Base-by-base conservation (phyloP, 1,139 yeast species). In the Sugiyamaella xylanicola region DNA sequence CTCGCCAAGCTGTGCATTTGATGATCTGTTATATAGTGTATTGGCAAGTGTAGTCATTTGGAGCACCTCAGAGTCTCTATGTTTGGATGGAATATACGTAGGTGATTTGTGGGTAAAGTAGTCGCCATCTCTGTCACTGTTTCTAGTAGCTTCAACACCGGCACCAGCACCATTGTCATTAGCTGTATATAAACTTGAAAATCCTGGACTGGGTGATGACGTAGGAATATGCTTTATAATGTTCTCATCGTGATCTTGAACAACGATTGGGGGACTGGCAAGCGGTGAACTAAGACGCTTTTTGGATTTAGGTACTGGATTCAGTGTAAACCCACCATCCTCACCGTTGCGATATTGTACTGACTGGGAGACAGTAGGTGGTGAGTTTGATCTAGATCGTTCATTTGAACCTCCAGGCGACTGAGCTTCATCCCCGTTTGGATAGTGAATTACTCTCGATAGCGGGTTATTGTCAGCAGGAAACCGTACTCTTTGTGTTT, bases 401-500 rank as follows among this genome's bases (percentile, higher is more conserved):
- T 32, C n/a, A 32, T 16, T 27, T 45, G 56, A 27, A 46, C 47
- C 0, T 32, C 50, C 11, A 43, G 21, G 36, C 29, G 37, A 13
- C 8, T 13, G 37, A 15, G 37, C 55, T 20, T 58, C 58, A 16
- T 65, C 68, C 45, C 67, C 70, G 27, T 59, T 56, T 1, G 71
- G 68, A 42, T 63, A 62, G 32, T 65, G 61, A 8, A 67, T 66
- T n/a, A 59, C 51, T 16, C 57, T 58, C 4, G 68, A 61, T 8
- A 56, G 32, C 7, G 67, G 65, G 35, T 43, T 37, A 55, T 69
- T 68, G 53, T 61, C 65, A 19, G 59, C 62, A 2, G 72, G 71
- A 48, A 69, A 69, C 3, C 72, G 63, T n/a, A 69, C 72, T 21
- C 70, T 54, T 36, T 64, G 65, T 16, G 41, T 50, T 21, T 29